Base-by-base conservation (phyloP, 345 rosid species). In the Gossypium anomalum region DNA sequence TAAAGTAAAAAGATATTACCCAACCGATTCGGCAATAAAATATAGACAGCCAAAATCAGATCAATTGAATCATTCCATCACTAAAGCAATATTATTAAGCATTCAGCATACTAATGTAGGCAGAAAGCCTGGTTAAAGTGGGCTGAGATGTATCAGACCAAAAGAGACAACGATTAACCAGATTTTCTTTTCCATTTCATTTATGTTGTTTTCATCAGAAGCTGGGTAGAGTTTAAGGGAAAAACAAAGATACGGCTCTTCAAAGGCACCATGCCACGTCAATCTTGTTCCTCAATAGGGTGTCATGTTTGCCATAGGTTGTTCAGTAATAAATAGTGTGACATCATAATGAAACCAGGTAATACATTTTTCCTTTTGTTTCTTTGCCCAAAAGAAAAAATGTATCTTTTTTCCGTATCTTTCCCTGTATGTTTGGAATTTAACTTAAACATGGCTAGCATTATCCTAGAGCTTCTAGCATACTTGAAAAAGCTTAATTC, bases 1-100 rank as follows among this genome's bases (percentile, higher is more conserved):
- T 69, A 25, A 14, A 29, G 41, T 71, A 23, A 59, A 29, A 75
- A 57, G 34, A 72, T 15, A 60, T 6, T 29, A 68, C 25, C n/a
- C 38, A 27, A 43, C 64, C 51, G 55, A 59, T 72, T 62, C 58
- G 45, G 79, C 38, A 60, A 67, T 52, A 73, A 49, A 65, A 76
- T 72, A 63, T 59, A 76, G 47, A 67, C 38, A 14, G 9, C 15
- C 64, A 71, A 61, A 58, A 57, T 23, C 44, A 66, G 59, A 76
- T 51, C 13, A 1, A 61, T 60, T 16, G 34, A 60, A 73, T 52
- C 75, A 69, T 67, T 73, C 61, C n/a, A 69, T 45, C 55, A 58
- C 45, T 17, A 52, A 45, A 41, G 59, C n/a, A 62, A 53, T 60
- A 27, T 41, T 47, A 56, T 70, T 56, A 34, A 70, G 69, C 74